Base-by-base conservation (phyloP, 1,139 yeast genomes). In the Trichomonascaceae sp. region DNA sequence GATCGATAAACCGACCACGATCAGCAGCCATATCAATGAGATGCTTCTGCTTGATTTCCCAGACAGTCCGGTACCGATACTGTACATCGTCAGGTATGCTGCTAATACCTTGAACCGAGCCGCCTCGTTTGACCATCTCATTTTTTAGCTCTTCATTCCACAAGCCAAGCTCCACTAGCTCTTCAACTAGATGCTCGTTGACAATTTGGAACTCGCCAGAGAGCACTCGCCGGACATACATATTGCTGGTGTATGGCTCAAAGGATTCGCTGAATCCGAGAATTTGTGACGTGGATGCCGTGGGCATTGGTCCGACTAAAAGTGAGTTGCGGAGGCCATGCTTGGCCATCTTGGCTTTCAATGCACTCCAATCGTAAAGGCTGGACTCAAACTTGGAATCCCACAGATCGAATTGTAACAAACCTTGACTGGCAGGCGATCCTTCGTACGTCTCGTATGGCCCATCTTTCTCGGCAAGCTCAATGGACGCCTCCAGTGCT, bases 21-120 rank as follows among this genome's bases (percentile, higher is more conserved):
- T 80, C 94, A 16, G 89, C 92, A 28, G 94, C 85, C 82, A 82
- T 72, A 46, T 82, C 92, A 40, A 84, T 74, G 33, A 84, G 68
- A 8, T 66, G 64, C 51, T 70, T 70, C 52, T 84, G 94, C 17
- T 89, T 71, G 28, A 84, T 69, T 55, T 84, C 94, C 94, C 94
- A 84, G n/a, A 80, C 93, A 0, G 95, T 84, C 55, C 75, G 78
- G 61, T 81, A 81, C 32, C 81, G 57, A 2, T 64, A 67, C 48
- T 77, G 79, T 43, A 80, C 52, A 18, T 74, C 76, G 26, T 65
- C 64, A 5, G 94, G 94, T 35, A 84, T 71, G 38, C 62, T 67
- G 27, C 70, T 67, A 36, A 84, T 68, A 29, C 62, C 56, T 56
- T 81, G 93, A 38, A 84, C 70, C 1, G 93, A 81, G 9, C 94